Base-by-base conservation (phyloP, 2,329 filamentous ascomycete genomes). In the Colletotrichum cereale region DNA sequence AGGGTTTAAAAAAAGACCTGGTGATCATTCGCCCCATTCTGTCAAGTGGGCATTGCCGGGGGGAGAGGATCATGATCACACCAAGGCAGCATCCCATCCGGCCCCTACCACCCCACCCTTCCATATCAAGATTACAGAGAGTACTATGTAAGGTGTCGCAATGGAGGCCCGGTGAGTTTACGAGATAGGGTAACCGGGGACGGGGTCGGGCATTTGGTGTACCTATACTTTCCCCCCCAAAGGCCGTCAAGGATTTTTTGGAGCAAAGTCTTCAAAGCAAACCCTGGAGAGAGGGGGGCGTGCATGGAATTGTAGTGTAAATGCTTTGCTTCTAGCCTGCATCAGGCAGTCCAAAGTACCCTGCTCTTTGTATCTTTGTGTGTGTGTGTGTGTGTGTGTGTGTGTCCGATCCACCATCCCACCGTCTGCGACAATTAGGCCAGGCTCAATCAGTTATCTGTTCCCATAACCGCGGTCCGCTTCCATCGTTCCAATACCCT, bases 81-180 rank as follows among this genome's bases (percentile, higher is more conserved):
- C 63, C 67, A 52, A 71, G 29, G 63, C 36, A 44, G 18, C 34
- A 50, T n/a, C 48, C n/a, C 47, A 42, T 24, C 21, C 48, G 24
- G 12, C 31, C 14, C 36, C 31, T 18, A 48, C 36, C 18, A n/a
- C 53, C 36, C 42, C 26, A 48, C 38, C 8, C 29, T 53, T 38
- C 48, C 56, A 34, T 24, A 60, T 26, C 8, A 29, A 40, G 21
- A 12, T 26, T 40, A 36, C 57, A 21, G 24, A 34, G 18, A 14
- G 52, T 53, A 60, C 38, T n/a, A n/a, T n/a, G n/a, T n/a, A n/a
- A n/a, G 24, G 24, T 53, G 52, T 65, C 29, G 65, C 68, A 44
- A 58, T 47, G 58, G 53, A 71, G 44, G 52, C 58, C 68, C 64
- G 44, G 52, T 71, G 64, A 71, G 68, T 67, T 57, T 71, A 68